Evolutionary conservation across 2,329 filamentous ascomycete species (phyloP).

Genomic region (Ophioceras dolichostomum): DNA sequence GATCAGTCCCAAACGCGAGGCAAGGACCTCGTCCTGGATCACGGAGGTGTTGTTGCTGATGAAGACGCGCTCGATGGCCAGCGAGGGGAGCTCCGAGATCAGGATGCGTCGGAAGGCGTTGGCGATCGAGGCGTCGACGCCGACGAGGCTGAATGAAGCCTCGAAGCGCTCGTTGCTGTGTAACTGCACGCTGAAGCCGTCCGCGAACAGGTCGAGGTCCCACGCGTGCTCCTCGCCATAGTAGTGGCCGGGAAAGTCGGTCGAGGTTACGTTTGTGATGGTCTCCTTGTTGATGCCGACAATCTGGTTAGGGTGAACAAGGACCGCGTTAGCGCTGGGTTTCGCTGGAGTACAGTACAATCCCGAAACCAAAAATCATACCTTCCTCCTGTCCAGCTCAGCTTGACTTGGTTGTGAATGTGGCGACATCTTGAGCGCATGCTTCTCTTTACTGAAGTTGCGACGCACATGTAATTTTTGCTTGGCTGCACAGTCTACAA

Average conservation of each 20-base stretch:
- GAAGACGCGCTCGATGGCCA: constrained; percentile 90
- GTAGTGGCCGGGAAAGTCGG: constrained; percentile 85
- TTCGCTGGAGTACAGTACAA: too few relatives aligned
- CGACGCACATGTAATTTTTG: background rate
- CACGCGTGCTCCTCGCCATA: constrained; percentile 62
- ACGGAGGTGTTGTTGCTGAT: constrained; percentile 95
- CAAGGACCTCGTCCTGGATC: constrained; percentile 93
- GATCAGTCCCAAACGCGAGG: constrained; percentile 79
- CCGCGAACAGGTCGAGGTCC: constrained; percentile 30
- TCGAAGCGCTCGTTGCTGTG: constrained; percentile 71
- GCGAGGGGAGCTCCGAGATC: constrained; percentile 83
- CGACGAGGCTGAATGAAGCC: constrained; percentile 80
- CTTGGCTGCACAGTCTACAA: background rate
- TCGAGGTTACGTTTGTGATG: constrained; percentile 77
- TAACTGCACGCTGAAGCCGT: constrained; percentile 49
- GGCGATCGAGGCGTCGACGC: constrained; percentile 82
- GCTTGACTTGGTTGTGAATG: constrained; percentile 34
- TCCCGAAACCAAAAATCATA: constrained; percentile 17
- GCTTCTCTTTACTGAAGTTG: too few relatives aligned
- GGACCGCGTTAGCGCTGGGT: too few relatives aligned
- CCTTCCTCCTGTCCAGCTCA: constrained; percentile 50
- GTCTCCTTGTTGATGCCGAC: constrained; percentile 84
- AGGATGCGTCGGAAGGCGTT: constrained; percentile 97
- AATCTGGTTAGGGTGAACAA: constrained; percentile 44
- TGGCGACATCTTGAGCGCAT: constrained; percentile 10